These are phyloP conservation scores for Candida gorgasii DNA, from an alignment of 805 yeast species.

Conservation along the genomic window DNA sequence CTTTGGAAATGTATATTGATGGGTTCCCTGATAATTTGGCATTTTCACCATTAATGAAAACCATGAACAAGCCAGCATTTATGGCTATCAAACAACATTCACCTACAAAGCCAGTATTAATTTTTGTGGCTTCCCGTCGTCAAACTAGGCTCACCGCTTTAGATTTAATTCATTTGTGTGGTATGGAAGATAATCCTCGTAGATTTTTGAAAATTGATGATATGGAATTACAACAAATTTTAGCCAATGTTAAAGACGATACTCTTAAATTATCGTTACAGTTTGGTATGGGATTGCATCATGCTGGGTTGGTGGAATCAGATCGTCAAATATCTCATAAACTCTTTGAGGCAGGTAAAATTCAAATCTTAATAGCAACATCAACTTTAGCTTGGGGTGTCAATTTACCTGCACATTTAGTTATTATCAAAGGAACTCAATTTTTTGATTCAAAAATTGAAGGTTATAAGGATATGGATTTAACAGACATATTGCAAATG, in stretches of 20 bases:
- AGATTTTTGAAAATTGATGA: constrained; percentile 69
- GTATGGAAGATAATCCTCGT: constrained; percentile 74
- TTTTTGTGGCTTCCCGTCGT: constrained; percentile 83
- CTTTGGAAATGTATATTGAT: constrained; percentile 82
- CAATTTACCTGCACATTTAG: constrained; percentile 77
- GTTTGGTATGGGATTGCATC: constrained; percentile 80
- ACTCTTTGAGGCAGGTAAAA: constrained; percentile 65
- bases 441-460: constrained; percentile 64
- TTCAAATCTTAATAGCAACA: constrained; percentile 74
- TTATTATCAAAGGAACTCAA: constrained; percentile 75
- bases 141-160: constrained; percentile 81
- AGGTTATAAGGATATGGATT: constrained; percentile 76
- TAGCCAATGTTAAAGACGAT: constrained; percentile 72
- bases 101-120: constrained; percentile 77
- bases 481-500: constrained; percentile 80
- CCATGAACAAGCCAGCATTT: constrained; percentile 87
- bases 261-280: constrained; percentile 72
- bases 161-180: constrained; percentile 76
- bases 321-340: constrained; percentile 73
- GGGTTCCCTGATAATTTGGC: constrained; percentile 83
- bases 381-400: constrained; percentile 91
- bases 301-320: constrained; percentile 75
- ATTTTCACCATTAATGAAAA: constrained; percentile 82
- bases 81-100: constrained; percentile 92
- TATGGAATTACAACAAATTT: constrained; percentile 51